A percentile compares a stretch with the other conserved stretches of the same genome.
Conservation (phyloP, 2,329 filamentous ascomycete genomes). For the Aspergillus vadensis region DNA sequence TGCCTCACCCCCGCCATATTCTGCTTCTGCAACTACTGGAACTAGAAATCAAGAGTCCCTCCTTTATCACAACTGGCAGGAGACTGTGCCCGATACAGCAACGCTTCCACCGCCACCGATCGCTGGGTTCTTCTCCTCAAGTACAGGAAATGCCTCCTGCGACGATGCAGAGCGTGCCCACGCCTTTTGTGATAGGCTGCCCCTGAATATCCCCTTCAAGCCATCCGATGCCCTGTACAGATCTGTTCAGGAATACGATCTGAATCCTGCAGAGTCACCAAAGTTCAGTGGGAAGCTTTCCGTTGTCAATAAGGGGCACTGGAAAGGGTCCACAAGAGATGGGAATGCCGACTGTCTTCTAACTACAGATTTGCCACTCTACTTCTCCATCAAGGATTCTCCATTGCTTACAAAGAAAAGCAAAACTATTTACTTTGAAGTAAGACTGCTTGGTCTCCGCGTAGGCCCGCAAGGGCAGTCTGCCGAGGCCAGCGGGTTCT, state of each 20-base stretch:
- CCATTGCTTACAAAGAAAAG: constrained; percentile 48
- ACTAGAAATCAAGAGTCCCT: constrained; percentile 44
- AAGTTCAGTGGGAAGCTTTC: constrained; percentile 46
- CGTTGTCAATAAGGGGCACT: constrained; percentile 40
- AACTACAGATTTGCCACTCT: constrained; percentile 58
- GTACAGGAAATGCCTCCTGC: constrained; percentile 58
- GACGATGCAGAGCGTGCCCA: constrained; percentile 60
- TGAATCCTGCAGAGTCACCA: constrained; percentile 48
- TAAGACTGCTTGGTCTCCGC: constrained; percentile 52
- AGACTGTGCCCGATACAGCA: constrained; percentile 59
- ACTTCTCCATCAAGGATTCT: constrained; percentile 55
- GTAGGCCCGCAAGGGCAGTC: constrained; percentile 34
- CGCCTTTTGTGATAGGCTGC: constrained; percentile 55
- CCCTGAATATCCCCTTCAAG: constrained; percentile 53
- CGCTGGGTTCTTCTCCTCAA: constrained; percentile 55
- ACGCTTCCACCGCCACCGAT: constrained; percentile 63
- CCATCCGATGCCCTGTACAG: constrained; percentile 47
- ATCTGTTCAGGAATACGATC: constrained; percentile 47
- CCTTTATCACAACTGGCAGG: constrained; percentile 64
- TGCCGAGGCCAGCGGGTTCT: constrained; percentile 54
- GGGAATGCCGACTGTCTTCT: constrained; percentile 54
- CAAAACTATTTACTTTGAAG: constrained; percentile 63
- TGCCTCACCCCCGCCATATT: not conserved
- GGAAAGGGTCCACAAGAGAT: constrained; percentile 48
- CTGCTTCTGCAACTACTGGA: not conserved